Conservation (phyloP, 305 asterid genomes). For the Striga hermonthica region DNA sequence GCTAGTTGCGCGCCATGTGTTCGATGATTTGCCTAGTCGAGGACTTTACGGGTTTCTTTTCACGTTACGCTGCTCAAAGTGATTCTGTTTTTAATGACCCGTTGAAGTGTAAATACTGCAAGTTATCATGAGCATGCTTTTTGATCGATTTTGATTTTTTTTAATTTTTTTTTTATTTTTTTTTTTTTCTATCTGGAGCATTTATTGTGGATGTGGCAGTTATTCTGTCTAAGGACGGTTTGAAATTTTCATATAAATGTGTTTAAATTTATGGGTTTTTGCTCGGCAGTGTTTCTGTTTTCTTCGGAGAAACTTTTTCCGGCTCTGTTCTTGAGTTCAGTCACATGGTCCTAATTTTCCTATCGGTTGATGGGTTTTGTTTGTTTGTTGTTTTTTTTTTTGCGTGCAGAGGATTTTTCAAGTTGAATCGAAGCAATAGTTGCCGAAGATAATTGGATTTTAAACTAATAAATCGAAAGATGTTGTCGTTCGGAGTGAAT, state of each 20-base stretch:
- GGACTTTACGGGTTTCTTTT: constrained; percentile 1
- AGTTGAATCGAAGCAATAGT: too few species aligned
- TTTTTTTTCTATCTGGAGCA: not conserved
- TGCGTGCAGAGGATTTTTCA: too few species aligned
- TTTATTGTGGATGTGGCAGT: not conserved
- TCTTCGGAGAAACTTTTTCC: too few species aligned
- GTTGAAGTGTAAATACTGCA: too few species aligned
- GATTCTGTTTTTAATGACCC: not conserved
- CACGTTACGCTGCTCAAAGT: constrained; percentile 14
- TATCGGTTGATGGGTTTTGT: constrained; percentile 9
- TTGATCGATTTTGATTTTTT: not conserved
- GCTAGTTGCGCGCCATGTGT: constrained; percentile 37
- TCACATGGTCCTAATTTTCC: not conserved
- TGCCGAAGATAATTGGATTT: constrained; percentile 9
- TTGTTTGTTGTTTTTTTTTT: not conserved
- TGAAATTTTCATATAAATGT: too few species aligned
- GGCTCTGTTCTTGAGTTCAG: too few species aligned
- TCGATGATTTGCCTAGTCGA: constrained; percentile 36
- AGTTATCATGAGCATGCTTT: too few species aligned
- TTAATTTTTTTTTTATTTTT: not conserved
- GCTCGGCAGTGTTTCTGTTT: too few species aligned
- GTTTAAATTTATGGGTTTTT: too few species aligned
- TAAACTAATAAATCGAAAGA: constrained; percentile 24
- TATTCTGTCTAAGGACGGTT: too few species aligned
- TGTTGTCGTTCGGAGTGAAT: constrained; percentile 34